Conservation (phyloP, 2,329 filamentous ascomycete species). For the Dothiorella sarmentorum region DNA sequence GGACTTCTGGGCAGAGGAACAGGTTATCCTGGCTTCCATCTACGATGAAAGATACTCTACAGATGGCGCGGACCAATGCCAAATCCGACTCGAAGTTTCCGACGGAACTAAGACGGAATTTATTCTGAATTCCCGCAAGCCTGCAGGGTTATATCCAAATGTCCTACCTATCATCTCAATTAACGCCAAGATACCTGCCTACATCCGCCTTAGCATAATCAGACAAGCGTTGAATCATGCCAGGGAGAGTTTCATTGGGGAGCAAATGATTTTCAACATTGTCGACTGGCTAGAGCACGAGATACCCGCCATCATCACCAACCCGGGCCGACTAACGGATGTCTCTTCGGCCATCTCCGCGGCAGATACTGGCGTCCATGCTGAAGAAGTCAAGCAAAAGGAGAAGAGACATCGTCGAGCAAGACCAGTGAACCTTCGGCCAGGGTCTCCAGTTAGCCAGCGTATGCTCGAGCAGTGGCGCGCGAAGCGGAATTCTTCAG, state of each 20-base stretch:
- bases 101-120: conserved; percentile 45
- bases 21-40: conserved; percentile 78
- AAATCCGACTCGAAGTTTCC: conserved; percentile 60
- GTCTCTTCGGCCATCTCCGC: conserved; percentile 72
- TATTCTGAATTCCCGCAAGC: conserved; percentile 64
- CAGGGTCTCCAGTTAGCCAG: conserved; percentile 56
- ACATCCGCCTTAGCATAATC: conserved; percentile 86
- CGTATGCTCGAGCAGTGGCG: conserved; percentile 64
- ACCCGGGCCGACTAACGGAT: conserved; percentile 78
- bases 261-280: conserved; percentile 87
- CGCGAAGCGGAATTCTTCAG: conserved; percentile 59
- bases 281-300: conserved; percentile 89
- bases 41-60: conserved; percentile 63
- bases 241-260: conserved; percentile 67
- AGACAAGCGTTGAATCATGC: conserved; percentile 72
- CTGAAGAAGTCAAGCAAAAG: conserved; percentile 26
- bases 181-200: conserved; percentile 70
- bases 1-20: conserved; percentile 80
- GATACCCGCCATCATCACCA: conserved; percentile 75
- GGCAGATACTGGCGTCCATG: conserved; percentile 44
- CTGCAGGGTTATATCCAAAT: conserved; percentile 67
- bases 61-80: conserved; percentile 62
- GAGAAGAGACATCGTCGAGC: conserved; percentile 43
- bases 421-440: conserved; percentile 61
- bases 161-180: conserved; percentile 67